These are phyloP conservation scores for Gloeophyllum trabeum DNA, from an alignment of 768 basidiomycete genomes.

Conservation along the genomic window DNA sequence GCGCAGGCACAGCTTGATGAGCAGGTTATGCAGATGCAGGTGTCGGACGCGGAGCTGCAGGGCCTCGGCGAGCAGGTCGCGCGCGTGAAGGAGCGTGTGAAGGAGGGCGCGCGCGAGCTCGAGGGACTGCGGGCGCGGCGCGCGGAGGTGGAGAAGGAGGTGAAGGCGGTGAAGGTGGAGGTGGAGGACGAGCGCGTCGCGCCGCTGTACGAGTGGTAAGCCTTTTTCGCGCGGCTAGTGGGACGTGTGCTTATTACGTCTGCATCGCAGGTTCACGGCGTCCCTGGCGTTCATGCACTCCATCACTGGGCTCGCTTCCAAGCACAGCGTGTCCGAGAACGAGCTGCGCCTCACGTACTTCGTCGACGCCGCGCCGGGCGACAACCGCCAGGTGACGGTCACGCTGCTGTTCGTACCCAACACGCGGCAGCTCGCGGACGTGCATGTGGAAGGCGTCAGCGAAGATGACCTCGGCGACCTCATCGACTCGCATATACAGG, in stretches of 20 bases:
- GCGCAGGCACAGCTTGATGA: constrained; percentile 66
- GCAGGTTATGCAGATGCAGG: constrained; percentile 74
- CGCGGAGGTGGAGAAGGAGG: constrained; percentile 61
- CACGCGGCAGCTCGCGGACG: constrained; percentile 53
- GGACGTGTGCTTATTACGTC: too few relatives aligned
- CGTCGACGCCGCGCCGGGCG: constrained; percentile 22
- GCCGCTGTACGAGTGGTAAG: constrained; percentile 63
- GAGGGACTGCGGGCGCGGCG: constrained; percentile 49
- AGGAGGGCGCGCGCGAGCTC: constrained; percentile 38
- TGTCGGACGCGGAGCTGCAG: constrained; percentile 56
- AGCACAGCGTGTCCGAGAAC: constrained; percentile 57
- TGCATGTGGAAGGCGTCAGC: constrained; percentile 38
- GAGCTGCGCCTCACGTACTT: constrained; percentile 64
- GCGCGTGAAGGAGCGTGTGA: constrained; percentile 49
- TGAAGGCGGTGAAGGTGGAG: constrained; percentile 39
- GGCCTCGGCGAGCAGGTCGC: constrained; percentile 36
- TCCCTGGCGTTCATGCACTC: constrained; percentile 55
- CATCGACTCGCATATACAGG: constrained; percentile 48
- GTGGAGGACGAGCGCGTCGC: constrained; percentile 52
- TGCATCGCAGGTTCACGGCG: constrained; percentile 67
- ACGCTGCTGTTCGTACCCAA: constrained; percentile 61
- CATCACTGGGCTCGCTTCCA: constrained; percentile 47
- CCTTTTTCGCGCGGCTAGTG: too few relatives aligned
- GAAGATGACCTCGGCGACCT: constrained; percentile 45
- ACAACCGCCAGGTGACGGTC: constrained; percentile 30